A percentile compares a stretch with the other conserved stretches of the same genome.
Evolutionary conservation across 176 grass and related monocot species (phyloP).

Genomic region (Aechmea fasciata): DNA sequence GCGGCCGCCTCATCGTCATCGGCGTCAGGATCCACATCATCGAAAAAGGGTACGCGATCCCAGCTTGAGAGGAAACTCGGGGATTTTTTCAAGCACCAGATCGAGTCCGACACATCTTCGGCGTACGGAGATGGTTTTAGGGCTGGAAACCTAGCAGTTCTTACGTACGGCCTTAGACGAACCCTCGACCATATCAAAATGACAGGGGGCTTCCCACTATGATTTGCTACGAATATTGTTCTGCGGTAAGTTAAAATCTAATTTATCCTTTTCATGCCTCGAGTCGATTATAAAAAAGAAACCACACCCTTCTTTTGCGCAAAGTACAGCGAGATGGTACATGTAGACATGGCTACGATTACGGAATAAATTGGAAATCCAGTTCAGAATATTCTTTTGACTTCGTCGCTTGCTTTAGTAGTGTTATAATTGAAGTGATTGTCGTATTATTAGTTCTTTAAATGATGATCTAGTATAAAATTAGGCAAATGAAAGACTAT

Average conservation of each 20-base stretch:
- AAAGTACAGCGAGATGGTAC: no score
- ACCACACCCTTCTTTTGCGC: no score
- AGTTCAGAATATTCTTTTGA: no score
- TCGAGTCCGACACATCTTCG: slow-evolving; percentile 47
- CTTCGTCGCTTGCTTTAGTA: no score
- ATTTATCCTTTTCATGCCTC: no score
- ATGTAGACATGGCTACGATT: no score
- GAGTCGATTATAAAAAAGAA: no score
- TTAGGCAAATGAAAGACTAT: no score
- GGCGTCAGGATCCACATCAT: slow-evolving; percentile 26
- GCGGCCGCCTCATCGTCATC: slow-evolving; percentile 34
- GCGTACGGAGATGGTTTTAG: slow-evolving; percentile 62
- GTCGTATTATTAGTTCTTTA: no score
- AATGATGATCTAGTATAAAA: no score
- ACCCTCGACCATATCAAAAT: slow-evolving; percentile 69
- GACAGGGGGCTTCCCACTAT: slow-evolving; percentile 41
- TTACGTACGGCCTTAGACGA: slow-evolving; percentile 41
- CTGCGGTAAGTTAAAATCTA: not conserved
- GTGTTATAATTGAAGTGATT: no score
- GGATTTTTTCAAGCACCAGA: slow-evolving; percentile 74
- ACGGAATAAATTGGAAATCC: no score
- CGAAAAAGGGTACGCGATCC: slow-evolving; percentile 52
- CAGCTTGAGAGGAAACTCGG: slow-evolving; percentile 66
- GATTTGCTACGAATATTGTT: not conserved
- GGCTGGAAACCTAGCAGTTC: slow-evolving; percentile 28